Evolutionary conservation across 768 basidiomycete genomes (phyloP).

Genomic region (Mycena epipterygia): DNA sequence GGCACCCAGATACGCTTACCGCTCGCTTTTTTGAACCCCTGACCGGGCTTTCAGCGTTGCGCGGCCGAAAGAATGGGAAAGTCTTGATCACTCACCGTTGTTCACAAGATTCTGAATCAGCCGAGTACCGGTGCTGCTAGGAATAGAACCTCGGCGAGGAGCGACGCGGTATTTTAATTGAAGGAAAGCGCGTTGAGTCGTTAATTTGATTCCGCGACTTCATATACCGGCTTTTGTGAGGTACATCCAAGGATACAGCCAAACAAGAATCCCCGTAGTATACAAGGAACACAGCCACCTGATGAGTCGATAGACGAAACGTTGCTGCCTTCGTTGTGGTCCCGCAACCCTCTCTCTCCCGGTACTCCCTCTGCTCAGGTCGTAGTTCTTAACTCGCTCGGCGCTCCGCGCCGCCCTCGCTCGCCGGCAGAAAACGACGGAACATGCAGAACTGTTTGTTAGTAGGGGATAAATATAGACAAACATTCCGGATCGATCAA

Average conservation of each 20-base stretch:
- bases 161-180: neutral
- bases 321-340: neutral
- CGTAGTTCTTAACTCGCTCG: too few species aligned
- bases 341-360: neutral
- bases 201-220: neutral
- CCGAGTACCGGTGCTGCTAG: neutral
- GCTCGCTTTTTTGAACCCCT: neutral
- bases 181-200: neutral
- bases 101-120: neutral
- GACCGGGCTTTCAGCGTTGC: neutral
- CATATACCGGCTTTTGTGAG: neutral
- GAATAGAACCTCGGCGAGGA: neutral
- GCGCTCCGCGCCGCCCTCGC: too few species aligned
- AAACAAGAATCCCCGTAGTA: neutral
- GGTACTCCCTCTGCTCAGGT: too few species aligned
- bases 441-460: too few species aligned
- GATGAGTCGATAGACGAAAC: neutral
- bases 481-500: too few species aligned
- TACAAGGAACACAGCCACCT: neutral
- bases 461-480: too few species aligned
- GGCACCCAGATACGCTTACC: neutral
- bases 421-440: too few species aligned
- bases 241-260: neutral
- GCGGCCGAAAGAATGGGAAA: neutral
- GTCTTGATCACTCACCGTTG: neutral